phyloP scores from a whole-genome alignment of 2,329 filamentous ascomycete species.

The Ramularia collo-cygni region DNA sequence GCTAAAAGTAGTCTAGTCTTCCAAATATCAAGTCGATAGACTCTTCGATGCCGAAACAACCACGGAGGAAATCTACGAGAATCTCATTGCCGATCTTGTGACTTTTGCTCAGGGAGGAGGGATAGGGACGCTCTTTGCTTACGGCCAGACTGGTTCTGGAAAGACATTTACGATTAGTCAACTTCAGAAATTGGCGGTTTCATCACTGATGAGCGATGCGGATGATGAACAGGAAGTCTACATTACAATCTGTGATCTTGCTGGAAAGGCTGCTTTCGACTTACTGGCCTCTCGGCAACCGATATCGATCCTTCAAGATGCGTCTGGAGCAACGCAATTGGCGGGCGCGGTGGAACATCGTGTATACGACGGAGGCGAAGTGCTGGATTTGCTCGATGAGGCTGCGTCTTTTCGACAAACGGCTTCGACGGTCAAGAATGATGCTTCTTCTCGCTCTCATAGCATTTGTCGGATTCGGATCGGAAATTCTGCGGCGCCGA shows the following conservation, averaged over 20 bases:
- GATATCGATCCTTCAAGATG: slow-evolving; percentile 4
- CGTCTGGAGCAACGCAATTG: slow-evolving; percentile 1
- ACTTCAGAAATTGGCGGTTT: slow-evolving; percentile 4
- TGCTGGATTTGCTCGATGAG: slow-evolving; percentile 3
- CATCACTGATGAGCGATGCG: slow-evolving; percentile 1
- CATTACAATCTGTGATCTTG: slow-evolving; percentile 6
- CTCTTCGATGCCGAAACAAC: slow-evolving; percentile 1
- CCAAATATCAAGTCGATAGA: slow-evolving; percentile 2
- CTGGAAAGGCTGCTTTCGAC: slow-evolving; percentile 6
- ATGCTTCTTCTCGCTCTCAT: slow-evolving; percentile 10
- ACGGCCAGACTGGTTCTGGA: slow-evolving; percentile 8
- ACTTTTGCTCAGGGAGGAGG: slow-evolving; percentile 2
- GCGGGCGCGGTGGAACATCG: slow-evolving; percentile 3
- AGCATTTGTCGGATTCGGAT: slow-evolving; percentile 9
- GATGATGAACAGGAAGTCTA: neutral
- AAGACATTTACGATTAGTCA: slow-evolving; percentile 10
- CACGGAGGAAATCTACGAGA: slow-evolving; percentile 3
- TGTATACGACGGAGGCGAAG: neutral
- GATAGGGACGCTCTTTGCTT: slow-evolving; percentile 7
- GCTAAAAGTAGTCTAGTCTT: slow-evolving; percentile 1
- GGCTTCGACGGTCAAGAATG: slow-evolving; percentile 6
- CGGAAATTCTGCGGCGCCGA: neutral
- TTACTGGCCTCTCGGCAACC: slow-evolving; percentile 4
- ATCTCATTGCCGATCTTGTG: slow-evolving; percentile 1
- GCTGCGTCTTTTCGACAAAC: neutral